phyloP scores from a whole-genome alignment of 225 moss, liverwort and hornwort species.

The Bryoerythrophyllum caledonicum region DNA sequence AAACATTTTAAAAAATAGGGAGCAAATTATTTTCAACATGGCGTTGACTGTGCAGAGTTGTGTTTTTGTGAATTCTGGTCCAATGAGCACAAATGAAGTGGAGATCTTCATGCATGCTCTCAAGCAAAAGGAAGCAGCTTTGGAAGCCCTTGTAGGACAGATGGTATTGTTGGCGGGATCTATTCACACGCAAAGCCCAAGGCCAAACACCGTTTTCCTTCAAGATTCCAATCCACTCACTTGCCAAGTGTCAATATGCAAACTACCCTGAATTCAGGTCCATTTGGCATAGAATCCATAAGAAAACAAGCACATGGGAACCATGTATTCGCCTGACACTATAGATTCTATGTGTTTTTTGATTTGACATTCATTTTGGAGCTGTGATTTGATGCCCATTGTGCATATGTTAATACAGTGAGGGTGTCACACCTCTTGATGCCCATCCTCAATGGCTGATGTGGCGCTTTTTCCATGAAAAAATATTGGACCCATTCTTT shows the following conservation, averaged over 20 bases:
- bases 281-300: not conserved
- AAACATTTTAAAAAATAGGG: not conserved
- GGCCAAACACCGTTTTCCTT: not conserved
- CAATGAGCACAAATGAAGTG: not conserved
- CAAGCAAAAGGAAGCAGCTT: too few relatives aligned
- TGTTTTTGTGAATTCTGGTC: not conserved
- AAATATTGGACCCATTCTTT: too few relatives aligned
- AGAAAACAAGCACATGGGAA: not conserved
- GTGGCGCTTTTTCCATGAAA: too few relatives aligned
- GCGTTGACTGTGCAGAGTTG: not conserved
- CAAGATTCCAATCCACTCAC: not conserved
- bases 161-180: not conserved
- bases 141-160: not conserved
- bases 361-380: too few relatives aligned
- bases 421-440: too few relatives aligned
- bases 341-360: not conserved
- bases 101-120: not conserved
- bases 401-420: not conserved
- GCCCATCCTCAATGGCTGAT: too few relatives aligned
- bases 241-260: not conserved
- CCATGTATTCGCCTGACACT: not conserved
- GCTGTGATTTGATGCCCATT: not conserved
- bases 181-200: too few relatives aligned
- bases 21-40: not conserved
- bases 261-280: not conserved